Evolutionary conservation across 352 stramenopile species (phyloP).

Genomic region (Globisporangium middletonii): DNA sequence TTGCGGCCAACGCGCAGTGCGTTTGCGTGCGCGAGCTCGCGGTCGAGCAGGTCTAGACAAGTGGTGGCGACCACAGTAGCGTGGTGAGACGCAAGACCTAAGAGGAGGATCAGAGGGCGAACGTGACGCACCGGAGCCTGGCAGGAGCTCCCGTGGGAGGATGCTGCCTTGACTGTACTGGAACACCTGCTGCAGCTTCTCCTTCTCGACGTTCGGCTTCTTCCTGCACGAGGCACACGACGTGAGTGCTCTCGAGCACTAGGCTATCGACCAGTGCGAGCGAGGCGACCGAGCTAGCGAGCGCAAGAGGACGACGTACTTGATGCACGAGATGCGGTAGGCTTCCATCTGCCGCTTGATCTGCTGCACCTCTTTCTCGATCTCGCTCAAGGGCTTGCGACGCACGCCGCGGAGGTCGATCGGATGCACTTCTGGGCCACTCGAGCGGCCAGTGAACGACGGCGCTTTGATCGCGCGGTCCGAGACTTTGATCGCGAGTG

Average conservation of each 20-base stretch:
- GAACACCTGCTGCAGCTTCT: constrained; percentile 79
- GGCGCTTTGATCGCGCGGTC: constrained; percentile 56
- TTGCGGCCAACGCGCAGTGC: constrained; percentile 28
- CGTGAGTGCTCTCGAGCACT: neutral
- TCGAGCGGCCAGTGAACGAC: constrained; percentile 21
- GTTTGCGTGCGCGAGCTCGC: constrained; percentile 55
- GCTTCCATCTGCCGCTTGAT: constrained; percentile 73
- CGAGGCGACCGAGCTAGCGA: neutral
- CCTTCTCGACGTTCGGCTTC: constrained; percentile 69
- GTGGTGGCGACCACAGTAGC: neutral
- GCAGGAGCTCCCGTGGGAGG: constrained; percentile 60
- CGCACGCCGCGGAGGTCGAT: constrained; percentile 48
- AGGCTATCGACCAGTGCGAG: too few species aligned
- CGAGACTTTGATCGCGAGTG: constrained; percentile 43
- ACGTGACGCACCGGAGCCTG: constrained; percentile 40
- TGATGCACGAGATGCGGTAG: constrained; percentile 42
- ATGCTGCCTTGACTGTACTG: constrained; percentile 63
- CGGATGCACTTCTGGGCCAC: constrained; percentile 40
- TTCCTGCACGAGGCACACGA: constrained; percentile 12
- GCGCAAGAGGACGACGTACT: constrained; percentile 19
- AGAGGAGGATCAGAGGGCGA: neutral
- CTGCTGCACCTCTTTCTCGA: constrained; percentile 69
- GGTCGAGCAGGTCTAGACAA: constrained; percentile 43
- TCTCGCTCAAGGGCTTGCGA: constrained; percentile 60
- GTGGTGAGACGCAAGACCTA: neutral